Base-by-base conservation (phyloP, 768 basidiomycete genomes). In the Trametes cingulata region DNA sequence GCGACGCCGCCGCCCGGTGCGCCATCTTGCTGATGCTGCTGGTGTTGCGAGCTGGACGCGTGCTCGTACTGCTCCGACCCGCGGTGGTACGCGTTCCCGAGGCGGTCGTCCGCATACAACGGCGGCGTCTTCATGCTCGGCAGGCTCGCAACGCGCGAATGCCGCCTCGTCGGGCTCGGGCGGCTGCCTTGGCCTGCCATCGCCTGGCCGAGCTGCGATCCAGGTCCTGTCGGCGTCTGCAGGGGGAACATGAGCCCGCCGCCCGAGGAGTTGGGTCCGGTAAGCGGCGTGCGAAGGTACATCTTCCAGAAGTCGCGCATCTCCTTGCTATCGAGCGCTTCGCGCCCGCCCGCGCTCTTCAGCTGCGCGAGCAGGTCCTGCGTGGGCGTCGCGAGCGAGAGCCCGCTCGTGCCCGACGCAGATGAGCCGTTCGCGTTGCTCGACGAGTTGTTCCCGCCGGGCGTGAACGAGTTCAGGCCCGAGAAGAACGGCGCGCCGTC, bases 221-320 rank as follows among this genome's bases (percentile, higher is more conserved):
- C 67, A 1, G 66, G 65, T 3, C 62, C 66, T 1, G 67, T 65
- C 14, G 60, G 68, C 15, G 37, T 64, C 9, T 58, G 67, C 59
- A 62, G 62, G 25, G 53, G 62, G 43, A 68, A 67, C 14, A 63
- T 35, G 22, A 63, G 13, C 9, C 61, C 61, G 25, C 49, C 45
- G 13, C 43, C 49, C 22, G 62, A 50, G 29, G 29, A 33, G 42
- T 65, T 56, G 20, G 77, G 71, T 0, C 76, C 78, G 17, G 75
- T 73, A 45, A 86, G 69, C 24, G 90, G 90, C 20, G 88, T 90
- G 39, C 84, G 80, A 76, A 91, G 79, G 66, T 86, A 91, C 63
- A 84, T 77, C 71, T 80, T 90, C 90, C 90, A 91, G 62, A 89
- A 84, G 53, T 90, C 86, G 48, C 80, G 76, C 68, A 90, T 67